Evolutionary conservation across 441 rosid species (phyloP), one percentile per base, ranked within the genome.

Genomic region (Capsella rubella): DNA sequence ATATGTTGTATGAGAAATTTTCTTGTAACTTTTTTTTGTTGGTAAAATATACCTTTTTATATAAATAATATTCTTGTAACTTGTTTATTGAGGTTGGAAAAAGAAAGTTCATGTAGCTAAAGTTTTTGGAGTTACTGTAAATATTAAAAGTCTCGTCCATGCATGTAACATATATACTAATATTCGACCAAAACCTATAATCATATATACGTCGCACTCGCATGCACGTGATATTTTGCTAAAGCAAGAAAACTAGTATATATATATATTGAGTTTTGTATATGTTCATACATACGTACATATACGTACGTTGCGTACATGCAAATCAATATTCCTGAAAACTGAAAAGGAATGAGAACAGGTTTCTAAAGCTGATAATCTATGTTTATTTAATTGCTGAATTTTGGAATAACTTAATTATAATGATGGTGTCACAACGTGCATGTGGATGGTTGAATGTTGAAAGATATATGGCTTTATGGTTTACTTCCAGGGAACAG

Each of bases 371-470:
- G 55, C 75, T 59, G 40, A 13, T 73, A 68, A 80, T 71, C 81
- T 80, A 71, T 71, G 63, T 43, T 8, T 70, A 71, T 51, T 40
- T 64, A 70, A 60, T 71, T 73, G 11, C 28, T 55, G n/a, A 53
- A 42, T 31, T 67, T 13, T 31, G 15, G 56, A 57, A 78, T 32
- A 69, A 68, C 51, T 50, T 65, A n/a, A n/a, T n/a, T n/a, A 80
- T 70, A 67, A 85, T 85, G 77, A 75, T 81, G 79, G 76, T 71
- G 60, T 60, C 82, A 65, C 71, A 78, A 82, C 76, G 80, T 82
- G 86, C 81, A 75, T 80, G 78, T 81, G 76, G 75, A 68, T 71
- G 72, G 75, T 68, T 69, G 63, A 55, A 85, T 82, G 80, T 79
- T 74, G 79, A 42, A 29, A 71, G 72, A 80, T 21, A 21, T 21